Percentiles rank a stretch among this genome's conserved stretches.
Evolutionary conservation across 768 basidiomycete genomes (phyloP).

Genomic region (Termitomyces sp.): DNA sequence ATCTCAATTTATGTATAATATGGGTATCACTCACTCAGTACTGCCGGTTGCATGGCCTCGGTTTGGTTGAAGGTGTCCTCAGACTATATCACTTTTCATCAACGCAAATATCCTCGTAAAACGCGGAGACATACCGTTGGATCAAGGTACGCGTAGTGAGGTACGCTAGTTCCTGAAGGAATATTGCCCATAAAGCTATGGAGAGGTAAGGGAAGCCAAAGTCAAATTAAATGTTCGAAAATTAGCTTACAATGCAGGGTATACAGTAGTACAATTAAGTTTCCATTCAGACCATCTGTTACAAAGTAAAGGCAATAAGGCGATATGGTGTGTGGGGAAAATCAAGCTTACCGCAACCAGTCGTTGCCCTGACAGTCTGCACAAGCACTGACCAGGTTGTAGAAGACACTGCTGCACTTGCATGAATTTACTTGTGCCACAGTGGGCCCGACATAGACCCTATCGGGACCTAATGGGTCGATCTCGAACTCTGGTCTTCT

Average conservation of each 20-base stretch:
- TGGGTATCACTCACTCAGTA: constrained; percentile 14
- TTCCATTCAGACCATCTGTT: constrained; percentile 45
- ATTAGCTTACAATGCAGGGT: constrained; percentile 24
- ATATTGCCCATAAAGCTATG: constrained; percentile 31
- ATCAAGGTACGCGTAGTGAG: constrained; percentile 45
- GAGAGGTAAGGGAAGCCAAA: background rate
- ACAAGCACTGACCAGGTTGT: constrained; percentile 50
- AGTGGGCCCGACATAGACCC: constrained; percentile 34
- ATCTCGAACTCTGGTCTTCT: constrained; percentile 29
- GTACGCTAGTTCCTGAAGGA: constrained; percentile 37
- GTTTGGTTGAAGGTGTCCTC: constrained; percentile 28
- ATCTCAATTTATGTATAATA: background rate
- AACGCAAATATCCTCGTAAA: background rate
- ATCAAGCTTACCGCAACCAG: constrained; percentile 25
- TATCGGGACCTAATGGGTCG: constrained; percentile 21
- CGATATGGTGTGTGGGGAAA: background rate
- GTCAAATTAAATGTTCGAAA: background rate
- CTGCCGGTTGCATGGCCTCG: constrained; percentile 18
- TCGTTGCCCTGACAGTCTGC: constrained; percentile 38
- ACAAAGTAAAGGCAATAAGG: background rate
- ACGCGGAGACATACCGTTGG: constrained; percentile 26
- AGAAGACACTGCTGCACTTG: constrained; percentile 47
- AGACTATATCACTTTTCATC: constrained; percentile 13
- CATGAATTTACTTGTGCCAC: constrained; percentile 32
- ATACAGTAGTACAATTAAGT: constrained; percentile 40